phyloP scores from a whole-genome alignment of 495 filamentous ascomycete genomes.

The Xanthoparmelia taractica region DNA sequence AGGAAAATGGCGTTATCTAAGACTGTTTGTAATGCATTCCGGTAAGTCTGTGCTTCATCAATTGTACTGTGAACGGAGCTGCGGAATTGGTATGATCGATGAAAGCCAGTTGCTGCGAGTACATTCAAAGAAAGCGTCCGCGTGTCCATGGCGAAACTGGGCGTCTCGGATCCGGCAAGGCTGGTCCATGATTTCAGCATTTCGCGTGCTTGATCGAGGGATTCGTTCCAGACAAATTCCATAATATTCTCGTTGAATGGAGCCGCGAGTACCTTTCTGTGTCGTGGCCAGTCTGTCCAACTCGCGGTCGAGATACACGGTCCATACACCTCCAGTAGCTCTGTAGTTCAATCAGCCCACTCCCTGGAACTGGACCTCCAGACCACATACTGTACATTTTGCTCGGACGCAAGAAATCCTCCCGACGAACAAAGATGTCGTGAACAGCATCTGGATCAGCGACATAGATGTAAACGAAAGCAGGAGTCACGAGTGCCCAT shows the following conservation, averaged over 20 bases:
- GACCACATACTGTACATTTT: background rate
- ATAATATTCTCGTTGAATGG: background rate
- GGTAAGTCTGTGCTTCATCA: slow-evolving; percentile 1
- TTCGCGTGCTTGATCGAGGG: background rate
- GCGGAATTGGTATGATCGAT: background rate
- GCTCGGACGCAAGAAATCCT: background rate
- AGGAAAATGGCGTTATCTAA: slow-evolving; percentile 6
- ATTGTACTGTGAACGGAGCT: background rate
- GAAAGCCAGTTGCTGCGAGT: slow-evolving; percentile 3
- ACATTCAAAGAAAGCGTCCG: slow-evolving; percentile 7
- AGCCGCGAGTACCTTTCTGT: background rate
- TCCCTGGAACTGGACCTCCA: background rate
- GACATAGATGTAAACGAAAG: background rate
- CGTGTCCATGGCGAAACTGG: background rate
- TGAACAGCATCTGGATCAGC: background rate
- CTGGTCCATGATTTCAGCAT: background rate
- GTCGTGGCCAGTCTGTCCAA: slow-evolving; percentile 1
- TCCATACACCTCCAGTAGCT: slow-evolving; percentile 4
- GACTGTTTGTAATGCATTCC: slow-evolving; percentile 1
- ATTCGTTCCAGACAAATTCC: background rate
- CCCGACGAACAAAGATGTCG: background rate
- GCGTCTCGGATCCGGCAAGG: background rate
- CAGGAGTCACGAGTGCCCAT: background rate
- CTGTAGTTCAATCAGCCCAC: background rate
- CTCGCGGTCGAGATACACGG: slow-evolving; percentile 5